Evolutionary conservation across 768 basidiomycete genomes (phyloP).

Genomic region (Leccinellum luteum): DNA sequence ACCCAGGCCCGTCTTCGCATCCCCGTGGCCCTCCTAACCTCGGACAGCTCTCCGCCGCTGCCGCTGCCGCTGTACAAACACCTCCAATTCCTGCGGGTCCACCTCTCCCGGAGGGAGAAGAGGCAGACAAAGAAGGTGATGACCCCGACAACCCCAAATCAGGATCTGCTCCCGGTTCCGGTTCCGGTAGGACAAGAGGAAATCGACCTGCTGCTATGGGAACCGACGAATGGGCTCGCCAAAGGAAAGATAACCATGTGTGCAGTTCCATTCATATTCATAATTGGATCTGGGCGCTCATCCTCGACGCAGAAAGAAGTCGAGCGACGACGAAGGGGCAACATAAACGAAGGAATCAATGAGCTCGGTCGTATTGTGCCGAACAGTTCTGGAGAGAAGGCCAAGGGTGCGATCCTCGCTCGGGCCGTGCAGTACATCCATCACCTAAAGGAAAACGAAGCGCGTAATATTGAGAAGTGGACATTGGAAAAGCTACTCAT

Average conservation of each 20-base stretch:
- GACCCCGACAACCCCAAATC: constrained; percentile 24
- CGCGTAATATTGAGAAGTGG: constrained; percentile 91
- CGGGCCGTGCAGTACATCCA: constrained; percentile 91
- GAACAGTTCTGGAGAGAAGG: constrained; percentile 80
- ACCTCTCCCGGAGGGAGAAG: constrained; percentile 20
- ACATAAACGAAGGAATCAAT: constrained; percentile 96
- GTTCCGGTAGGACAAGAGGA: constrained; percentile 45
- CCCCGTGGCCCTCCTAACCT: constrained; percentile 65
- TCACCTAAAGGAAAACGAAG: constrained; percentile 87
- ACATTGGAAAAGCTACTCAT: constrained; percentile 88
- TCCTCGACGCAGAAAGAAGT: constrained; percentile 81
- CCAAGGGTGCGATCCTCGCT: constrained; percentile 85
- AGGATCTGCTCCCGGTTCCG: constrained; percentile 25
- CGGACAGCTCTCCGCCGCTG: constrained; percentile 51
- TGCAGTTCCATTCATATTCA: constrained; percentile 22
- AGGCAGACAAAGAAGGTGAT: constrained; percentile 27
- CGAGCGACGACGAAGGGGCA: constrained; percentile 89
- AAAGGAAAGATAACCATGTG: constrained; percentile 82
- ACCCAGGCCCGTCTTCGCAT: constrained; percentile 72
- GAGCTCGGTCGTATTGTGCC: constrained; percentile 88
- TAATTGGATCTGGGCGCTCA: background rate
- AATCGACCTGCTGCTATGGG: constrained; percentile 63
- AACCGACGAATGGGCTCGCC: constrained; percentile 75
- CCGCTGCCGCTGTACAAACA: constrained; percentile 46
- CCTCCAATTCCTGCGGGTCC: constrained; percentile 17